Conservation (phyloP, 208 protist species). For the Crithidia sp. region DNA sequence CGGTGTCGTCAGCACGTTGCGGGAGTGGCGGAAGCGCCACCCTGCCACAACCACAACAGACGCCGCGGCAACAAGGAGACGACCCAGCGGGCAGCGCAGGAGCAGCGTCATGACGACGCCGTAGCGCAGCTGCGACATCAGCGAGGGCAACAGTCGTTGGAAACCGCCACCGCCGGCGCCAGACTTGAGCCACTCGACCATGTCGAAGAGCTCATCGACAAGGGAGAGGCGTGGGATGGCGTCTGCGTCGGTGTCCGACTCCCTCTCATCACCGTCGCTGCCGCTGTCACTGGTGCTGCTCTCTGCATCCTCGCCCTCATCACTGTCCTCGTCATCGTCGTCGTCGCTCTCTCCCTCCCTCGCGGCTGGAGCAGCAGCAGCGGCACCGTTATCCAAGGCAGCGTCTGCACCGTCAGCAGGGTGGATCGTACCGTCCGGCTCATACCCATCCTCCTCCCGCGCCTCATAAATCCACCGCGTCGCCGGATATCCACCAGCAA, state of each 20-base stretch:
- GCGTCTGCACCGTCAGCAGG: not conserved
- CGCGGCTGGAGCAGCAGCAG: not conserved
- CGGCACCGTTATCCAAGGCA: not conserved
- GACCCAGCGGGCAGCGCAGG: conserved; percentile 31
- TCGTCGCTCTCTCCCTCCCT: not conserved
- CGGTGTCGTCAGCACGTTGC: conserved; percentile 38
- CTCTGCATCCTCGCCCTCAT: not conserved
- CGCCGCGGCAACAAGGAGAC: conserved; percentile 14
- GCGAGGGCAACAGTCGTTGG: not conserved
- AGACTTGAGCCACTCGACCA: conserved; percentile 17
- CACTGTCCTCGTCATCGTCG: not conserved
- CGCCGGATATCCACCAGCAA: too few species aligned
- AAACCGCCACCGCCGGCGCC: conserved; percentile 13
- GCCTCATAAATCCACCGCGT: too few species aligned
- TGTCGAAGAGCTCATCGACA: conserved; percentile 32
- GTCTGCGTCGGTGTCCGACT: not conserved
- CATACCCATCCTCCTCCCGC: too few species aligned
- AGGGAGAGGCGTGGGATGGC: conserved; percentile 12
- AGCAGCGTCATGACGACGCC: conserved; percentile 29
- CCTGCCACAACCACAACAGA: conserved; percentile 18
- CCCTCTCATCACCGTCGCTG: not conserved
- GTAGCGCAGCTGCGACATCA: conserved; percentile 12
- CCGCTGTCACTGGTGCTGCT: not conserved
- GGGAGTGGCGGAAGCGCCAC: conserved; percentile 38
- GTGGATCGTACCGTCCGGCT: too few species aligned